A percentile compares a stretch with the other conserved stretches of the same genome.
Conservation (phyloP, 1,139 yeast species). For the Geotrichum carabidarum region DNA sequence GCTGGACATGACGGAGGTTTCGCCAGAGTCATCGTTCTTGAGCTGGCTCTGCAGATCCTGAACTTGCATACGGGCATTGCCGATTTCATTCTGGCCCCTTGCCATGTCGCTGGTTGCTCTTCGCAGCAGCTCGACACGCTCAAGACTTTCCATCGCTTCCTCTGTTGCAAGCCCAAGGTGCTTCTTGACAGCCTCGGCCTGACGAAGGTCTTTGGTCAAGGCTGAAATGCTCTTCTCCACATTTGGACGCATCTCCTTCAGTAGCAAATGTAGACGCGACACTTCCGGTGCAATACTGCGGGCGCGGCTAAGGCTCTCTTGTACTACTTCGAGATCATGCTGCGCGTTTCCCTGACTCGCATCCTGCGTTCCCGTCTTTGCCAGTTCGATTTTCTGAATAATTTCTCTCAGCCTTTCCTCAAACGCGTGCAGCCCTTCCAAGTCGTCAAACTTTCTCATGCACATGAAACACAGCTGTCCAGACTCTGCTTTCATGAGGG, state of each 20-base stretch:
- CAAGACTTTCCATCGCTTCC: slow-evolving; percentile 20
- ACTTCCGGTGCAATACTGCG: slow-evolving; percentile 12
- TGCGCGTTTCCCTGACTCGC: not conserved
- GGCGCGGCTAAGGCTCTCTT: slow-evolving; percentile 6
- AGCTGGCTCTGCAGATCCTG: slow-evolving; percentile 38
- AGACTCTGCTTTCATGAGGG: slow-evolving; percentile 6
- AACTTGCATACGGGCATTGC: slow-evolving; percentile 23
- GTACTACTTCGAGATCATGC: slow-evolving; percentile 2
- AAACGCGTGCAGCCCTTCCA: slow-evolving; percentile 9
- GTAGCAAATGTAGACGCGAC: slow-evolving; percentile 11
- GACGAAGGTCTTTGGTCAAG: slow-evolving; percentile 25
- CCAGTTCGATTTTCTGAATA: slow-evolving; percentile 6
- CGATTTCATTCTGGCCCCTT: slow-evolving; percentile 26
- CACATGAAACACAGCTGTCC: slow-evolving; percentile 14
- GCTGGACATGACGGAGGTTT: slow-evolving; percentile 31
- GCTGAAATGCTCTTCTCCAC: slow-evolving; percentile 24
- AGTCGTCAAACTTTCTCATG: slow-evolving; percentile 9
- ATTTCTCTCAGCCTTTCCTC: slow-evolving; percentile 1
- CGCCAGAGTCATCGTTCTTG: slow-evolving; percentile 15
- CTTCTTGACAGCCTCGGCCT: slow-evolving; percentile 19
- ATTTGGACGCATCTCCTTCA: slow-evolving; percentile 21
- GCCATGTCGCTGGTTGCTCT: slow-evolving; percentile 34
- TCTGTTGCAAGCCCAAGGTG: slow-evolving; percentile 5
- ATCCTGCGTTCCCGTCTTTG: not conserved
- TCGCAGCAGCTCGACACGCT: slow-evolving; percentile 37